Conservation (phyloP, 1,284 basidiomycete species). For the Microbotryum violaceum region DNA sequence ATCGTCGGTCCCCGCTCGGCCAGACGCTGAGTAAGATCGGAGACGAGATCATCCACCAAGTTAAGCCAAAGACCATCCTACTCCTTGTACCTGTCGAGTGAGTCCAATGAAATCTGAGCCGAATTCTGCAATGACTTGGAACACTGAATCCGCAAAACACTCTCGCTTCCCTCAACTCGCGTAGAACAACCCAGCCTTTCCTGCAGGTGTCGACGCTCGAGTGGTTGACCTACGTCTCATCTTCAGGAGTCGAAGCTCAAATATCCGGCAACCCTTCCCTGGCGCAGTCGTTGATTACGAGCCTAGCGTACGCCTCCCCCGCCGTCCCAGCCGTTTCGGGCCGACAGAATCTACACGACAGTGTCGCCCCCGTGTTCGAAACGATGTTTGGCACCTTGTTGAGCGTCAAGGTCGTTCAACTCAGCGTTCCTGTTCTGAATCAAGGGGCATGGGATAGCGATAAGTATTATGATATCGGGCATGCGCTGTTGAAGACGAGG, state of each 20-base stretch:
- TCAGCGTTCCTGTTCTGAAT: neutral
- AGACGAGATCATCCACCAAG: conserved; percentile 10
- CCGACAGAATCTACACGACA: neutral
- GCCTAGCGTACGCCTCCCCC: neutral
- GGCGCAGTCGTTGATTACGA: conserved; percentile 7
- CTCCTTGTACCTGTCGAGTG: conserved; percentile 12
- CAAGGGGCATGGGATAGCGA: conserved; percentile 3
- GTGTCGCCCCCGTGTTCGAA: conserved; percentile 9
- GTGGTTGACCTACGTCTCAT: neutral
- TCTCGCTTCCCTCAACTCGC: neutral
- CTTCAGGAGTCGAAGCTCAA: neutral
- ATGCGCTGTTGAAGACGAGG: conserved; percentile 6
- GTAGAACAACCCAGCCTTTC: conserved; percentile 8
- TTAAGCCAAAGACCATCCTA: conserved; percentile 13
- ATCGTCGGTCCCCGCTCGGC: neutral
- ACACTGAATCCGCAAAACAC: neutral
- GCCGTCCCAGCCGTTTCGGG: neutral
- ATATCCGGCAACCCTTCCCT: conserved; percentile 5
- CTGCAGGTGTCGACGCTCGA: conserved; percentile 3
- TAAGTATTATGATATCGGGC: conserved; percentile 12
- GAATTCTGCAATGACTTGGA: neutral
- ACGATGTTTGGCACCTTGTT: neutral
- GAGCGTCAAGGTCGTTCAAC: neutral
- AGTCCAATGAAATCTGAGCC: neutral
- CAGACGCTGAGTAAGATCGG: neutral